phyloP scores from a whole-genome alignment of 2,329 filamentous ascomycete genomes.

The Capronia epimyces region DNA sequence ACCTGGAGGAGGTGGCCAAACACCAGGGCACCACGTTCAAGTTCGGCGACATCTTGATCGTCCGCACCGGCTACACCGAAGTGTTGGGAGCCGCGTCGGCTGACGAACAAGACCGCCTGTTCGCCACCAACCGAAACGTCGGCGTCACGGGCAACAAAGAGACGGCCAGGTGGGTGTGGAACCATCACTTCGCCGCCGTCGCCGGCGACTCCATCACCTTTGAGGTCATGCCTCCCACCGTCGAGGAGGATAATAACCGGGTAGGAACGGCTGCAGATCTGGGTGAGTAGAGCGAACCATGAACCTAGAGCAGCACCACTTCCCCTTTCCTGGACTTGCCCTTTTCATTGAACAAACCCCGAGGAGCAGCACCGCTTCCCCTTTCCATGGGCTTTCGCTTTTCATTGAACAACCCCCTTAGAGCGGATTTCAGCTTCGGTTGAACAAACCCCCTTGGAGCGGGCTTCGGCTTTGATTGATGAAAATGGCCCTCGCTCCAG shows the following conservation, averaged over 20 bases:
- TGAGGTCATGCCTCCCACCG: conserved; percentile 46
- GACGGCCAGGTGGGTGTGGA: conserved; percentile 55
- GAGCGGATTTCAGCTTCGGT: too few relatives aligned
- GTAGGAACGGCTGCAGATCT: conserved; percentile 34
- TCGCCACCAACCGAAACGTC: conserved; percentile 37
- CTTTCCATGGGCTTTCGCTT: too few relatives aligned
- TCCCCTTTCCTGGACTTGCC: too few relatives aligned
- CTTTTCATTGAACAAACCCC: too few relatives aligned
- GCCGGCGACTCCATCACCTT: conserved; percentile 53
- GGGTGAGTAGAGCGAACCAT: conserved; percentile 37
- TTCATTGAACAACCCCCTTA: too few relatives aligned
- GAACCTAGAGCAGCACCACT: too few relatives aligned
- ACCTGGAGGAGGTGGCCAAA: conserved; percentile 55
- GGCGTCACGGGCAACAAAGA: conserved; percentile 48
- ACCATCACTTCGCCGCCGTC: conserved; percentile 52
- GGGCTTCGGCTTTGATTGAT: too few relatives aligned
- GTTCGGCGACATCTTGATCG: conserved; percentile 60
- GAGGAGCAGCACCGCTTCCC: too few relatives aligned
- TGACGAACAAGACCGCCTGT: conserved; percentile 34
- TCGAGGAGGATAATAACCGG: conserved; percentile 17
- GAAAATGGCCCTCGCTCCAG: too few relatives aligned
- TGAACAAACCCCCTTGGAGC: too few relatives aligned
- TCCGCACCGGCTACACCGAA: conserved; percentile 60
- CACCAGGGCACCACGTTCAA: conserved; percentile 51
- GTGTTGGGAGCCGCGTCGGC: conserved; percentile 47